Evolutionary conservation across 148 eudicot genomes (phyloP), one percentile per base, ranked within the genome.

Genomic region (Simmondsia chinensis): DNA sequence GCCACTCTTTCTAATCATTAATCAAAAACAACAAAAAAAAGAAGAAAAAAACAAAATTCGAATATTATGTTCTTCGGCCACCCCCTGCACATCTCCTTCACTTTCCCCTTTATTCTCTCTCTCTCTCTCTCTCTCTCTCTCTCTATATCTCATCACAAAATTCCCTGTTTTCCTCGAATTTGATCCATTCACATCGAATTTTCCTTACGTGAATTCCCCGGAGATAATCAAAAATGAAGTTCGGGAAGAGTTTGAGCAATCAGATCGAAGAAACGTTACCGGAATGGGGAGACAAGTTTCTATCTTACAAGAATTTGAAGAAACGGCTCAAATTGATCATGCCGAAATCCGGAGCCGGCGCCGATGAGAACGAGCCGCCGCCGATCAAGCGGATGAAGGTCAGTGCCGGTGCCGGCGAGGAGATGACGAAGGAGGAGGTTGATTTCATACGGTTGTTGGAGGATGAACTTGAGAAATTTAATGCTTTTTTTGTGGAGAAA

Each of bases 251-350:
- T 16, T 23, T 83, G 34, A 70, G 72, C 38, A 56, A 56, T 4
- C 31, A 65, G 54, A 77, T 83, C 20, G 65, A 70, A 13, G 74
- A 73, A 45, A 76, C 76, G 26, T 54, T 76, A 9, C 94, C 94
- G 0, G 81, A 83, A 26, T 83, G 94, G 87, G 61, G 80, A 13
- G 87, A 79, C 61, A 73, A 83, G 70, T 79, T 83, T 32, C 43
- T 83, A 24, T 70, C 83, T 5, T 83, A 79, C 64, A 79, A 83
- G 47, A 72, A 73, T 54, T 64, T 79, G 48, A 79, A 83, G 70
- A 70, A 79, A 60, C 72, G 70, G 40, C 39, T 83, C 40, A 73
- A 73, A 48, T 59, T 49, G 27, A 83, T 70, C 21, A 55, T 52
- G 22, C 72, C 77, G 3, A 60, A 68, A n/a, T n/a, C n/a, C n/a